Evolutionary conservation across 805 yeast genomes (phyloP).

Genomic region (Osmozyma mogii): DNA sequence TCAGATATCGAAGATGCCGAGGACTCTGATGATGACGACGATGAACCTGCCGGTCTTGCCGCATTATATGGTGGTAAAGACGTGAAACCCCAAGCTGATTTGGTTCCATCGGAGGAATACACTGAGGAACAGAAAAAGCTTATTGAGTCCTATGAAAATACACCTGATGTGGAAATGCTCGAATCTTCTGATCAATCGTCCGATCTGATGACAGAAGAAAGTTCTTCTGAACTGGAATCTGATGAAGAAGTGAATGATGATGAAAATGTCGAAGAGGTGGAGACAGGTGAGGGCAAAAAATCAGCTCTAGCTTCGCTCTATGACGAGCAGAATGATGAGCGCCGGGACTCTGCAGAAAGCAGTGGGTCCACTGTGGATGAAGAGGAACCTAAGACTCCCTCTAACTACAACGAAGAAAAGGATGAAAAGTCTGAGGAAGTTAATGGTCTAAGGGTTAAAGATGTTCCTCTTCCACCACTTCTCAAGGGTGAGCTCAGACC

Average conservation of each 20-base stretch:
- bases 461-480: conserved; percentile 71
- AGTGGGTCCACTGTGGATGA: conserved; percentile 4
- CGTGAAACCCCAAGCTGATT: background rate
- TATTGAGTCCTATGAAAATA: conserved; percentile 14
- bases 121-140: conserved; percentile 26
- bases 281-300: background rate
- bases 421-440: conserved; percentile 22
- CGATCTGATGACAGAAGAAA: conserved; percentile 9
- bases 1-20: conserved; percentile 12
- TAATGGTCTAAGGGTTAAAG: conserved; percentile 38
- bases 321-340: background rate
- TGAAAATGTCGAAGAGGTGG: conserved; percentile 2
- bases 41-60: conserved; percentile 14
- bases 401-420: conserved; percentile 8
- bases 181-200: conserved; percentile 14
- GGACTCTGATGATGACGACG: conserved; percentile 8
- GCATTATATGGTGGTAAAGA: conserved; percentile 12
- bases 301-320: conserved; percentile 3
- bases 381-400: conserved; percentile 8
- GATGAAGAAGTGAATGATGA: conserved; percentile 6
- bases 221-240: conserved; percentile 2
- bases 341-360: background rate
- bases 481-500: conserved; percentile 78
- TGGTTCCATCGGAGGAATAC: too few relatives aligned
- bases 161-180: conserved; percentile 10